phyloP scores from a whole-genome alignment of 2,329 filamentous ascomycete genomes.

The Colletotrichum aenigma region DNA sequence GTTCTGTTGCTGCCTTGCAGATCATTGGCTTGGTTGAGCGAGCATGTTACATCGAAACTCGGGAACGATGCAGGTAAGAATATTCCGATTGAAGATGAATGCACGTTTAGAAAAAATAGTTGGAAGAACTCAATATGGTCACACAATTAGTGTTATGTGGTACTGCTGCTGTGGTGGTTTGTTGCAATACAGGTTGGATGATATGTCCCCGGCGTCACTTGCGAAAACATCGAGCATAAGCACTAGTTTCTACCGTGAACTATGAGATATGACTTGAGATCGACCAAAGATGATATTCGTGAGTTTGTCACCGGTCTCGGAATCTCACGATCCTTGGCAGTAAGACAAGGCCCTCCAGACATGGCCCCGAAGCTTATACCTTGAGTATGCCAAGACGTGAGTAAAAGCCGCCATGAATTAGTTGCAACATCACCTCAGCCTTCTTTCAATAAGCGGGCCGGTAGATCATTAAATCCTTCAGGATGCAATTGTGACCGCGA shows the following conservation, averaged over 20 bases:
- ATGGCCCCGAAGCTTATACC: background rate
- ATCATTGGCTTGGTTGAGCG: background rate
- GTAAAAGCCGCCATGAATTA: background rate
- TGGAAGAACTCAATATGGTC: background rate
- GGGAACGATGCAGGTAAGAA: background rate
- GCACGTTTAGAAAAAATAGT: accelerated
- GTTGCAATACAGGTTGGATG: background rate
- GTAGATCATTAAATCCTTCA: background rate
- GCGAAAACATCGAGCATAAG: background rate
- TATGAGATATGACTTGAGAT: background rate
- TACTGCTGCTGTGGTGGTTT: background rate
- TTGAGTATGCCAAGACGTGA: background rate
- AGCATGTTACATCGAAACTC: background rate
- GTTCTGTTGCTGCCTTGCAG: background rate
- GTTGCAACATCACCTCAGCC: background rate
- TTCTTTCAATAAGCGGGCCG: background rate
- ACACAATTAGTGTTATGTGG: accelerated
- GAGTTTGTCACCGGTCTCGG: background rate
- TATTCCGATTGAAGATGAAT: background rate
- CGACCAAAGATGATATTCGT: background rate
- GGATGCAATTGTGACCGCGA: background rate
- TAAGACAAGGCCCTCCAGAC: background rate
- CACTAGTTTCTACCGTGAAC: background rate
- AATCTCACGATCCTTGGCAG: background rate
- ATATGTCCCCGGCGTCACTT: background rate